phyloP scores from a whole-genome alignment of 164 flowering plant genomes.

The Buxus sempervirens region DNA sequence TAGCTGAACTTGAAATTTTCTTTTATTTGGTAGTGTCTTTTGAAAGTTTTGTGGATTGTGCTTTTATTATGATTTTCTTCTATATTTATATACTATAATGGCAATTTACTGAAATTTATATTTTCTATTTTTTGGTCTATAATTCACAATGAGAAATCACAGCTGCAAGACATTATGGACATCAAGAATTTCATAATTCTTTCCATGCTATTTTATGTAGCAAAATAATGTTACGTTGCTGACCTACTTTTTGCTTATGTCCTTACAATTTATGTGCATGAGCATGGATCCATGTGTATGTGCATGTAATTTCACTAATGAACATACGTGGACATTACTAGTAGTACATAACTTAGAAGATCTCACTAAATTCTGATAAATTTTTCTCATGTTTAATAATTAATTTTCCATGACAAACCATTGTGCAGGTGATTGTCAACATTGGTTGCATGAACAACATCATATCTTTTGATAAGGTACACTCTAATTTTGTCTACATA shows the following conservation, averaged over 20 bases:
- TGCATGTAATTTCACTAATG: neutral
- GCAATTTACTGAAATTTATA: neutral
- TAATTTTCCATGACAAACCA: neutral
- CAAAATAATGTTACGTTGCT: neutral
- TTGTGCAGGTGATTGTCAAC: constrained; percentile 77
- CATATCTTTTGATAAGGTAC: constrained; percentile 82
- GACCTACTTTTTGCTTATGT: neutral
- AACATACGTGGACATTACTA: neutral
- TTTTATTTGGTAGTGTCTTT: neutral
- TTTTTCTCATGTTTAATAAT: neutral
- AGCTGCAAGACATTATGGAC: neutral
- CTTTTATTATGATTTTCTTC: neutral
- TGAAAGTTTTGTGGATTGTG: neutral
- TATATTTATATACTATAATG: no score
- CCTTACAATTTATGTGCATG: neutral
- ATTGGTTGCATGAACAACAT: constrained; percentile 68
- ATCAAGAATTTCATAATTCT: neutral
- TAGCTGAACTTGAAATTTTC: neutral
- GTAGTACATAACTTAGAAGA: neutral
- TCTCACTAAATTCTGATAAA: neutral
- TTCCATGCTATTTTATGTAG: neutral
- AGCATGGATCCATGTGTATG: neutral
- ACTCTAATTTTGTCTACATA: neutral
- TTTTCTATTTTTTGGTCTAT: neutral
- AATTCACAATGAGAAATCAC: neutral